phyloP scores from a whole-genome alignment of 805 yeast genomes.

The Metschnikowia kofuensis region DNA sequence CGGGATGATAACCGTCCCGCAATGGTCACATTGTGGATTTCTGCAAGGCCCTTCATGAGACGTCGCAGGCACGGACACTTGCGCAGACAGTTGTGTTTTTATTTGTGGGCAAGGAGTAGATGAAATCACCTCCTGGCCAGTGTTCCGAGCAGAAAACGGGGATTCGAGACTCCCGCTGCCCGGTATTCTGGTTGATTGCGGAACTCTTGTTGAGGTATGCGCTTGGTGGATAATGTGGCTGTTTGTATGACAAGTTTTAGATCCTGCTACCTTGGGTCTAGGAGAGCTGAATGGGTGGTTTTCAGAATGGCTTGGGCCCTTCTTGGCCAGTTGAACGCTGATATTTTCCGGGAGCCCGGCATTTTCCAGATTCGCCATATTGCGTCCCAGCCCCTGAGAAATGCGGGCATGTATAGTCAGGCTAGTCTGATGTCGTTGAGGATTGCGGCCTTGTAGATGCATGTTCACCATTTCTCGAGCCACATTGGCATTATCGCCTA shows the following conservation, averaged over 20 bases:
- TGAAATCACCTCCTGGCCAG: not conserved
- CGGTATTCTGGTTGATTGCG: too few relatives aligned
- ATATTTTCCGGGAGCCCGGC: not conserved
- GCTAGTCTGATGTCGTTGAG: constrained; percentile 12
- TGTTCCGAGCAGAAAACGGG: too few relatives aligned
- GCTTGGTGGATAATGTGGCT: too few relatives aligned
- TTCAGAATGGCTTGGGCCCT: not conserved
- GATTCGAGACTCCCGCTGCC: too few relatives aligned
- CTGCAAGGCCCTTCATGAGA: constrained; percentile 35
- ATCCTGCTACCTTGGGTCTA: too few relatives aligned
- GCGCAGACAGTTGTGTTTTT: not conserved
- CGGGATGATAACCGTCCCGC: constrained; percentile 77
- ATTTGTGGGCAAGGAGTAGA: not conserved
- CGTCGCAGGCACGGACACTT: constrained; percentile 42
- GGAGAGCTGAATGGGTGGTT: not conserved
- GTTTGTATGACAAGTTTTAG: too few relatives aligned
- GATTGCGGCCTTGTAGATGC: constrained; percentile 44
- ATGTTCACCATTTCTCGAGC: constrained; percentile 63
- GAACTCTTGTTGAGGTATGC: too few relatives aligned
- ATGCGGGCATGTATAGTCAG: constrained; percentile 9
- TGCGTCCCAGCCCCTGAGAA: not conserved
- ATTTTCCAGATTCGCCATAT: too few relatives aligned
- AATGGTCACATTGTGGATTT: constrained; percentile 54
- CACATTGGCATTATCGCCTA: constrained; percentile 52
- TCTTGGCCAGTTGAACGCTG: not conserved